Base-by-base conservation (phyloP, 2,329 filamentous ascomycete species). In the Coniella lustricola region DNA sequence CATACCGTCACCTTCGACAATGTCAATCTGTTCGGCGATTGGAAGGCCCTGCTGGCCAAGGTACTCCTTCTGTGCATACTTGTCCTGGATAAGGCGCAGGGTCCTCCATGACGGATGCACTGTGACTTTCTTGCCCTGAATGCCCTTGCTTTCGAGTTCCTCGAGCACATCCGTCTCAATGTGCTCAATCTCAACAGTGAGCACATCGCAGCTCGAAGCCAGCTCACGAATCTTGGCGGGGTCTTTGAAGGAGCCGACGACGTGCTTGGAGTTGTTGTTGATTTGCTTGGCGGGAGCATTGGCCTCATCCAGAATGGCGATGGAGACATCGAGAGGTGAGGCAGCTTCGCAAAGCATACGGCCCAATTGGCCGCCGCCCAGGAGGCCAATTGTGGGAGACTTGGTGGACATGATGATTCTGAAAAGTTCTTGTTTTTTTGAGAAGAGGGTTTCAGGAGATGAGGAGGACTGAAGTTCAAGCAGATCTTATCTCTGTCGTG, bases 151-250 rank as follows among this genome's bases (percentile, higher is more conserved):
- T 4, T 79, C 81, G 49, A 96, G 81, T 62, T 94, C 87, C 67
- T 95, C 88, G 4, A 96, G 77, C 20, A 93, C 84, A 46, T 88
- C 75, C n/a, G 89, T 93, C 65, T 96, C 82, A 50, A 96, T 85
- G 67, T 96, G 91, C 72, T 97, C 91, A 55, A 95, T 96, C 67
- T 97, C 91, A 13, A 95, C 87, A 0, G 90, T 96, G 53, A 96
- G 73, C 14, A 95, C 80, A 63, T 95, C 87, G 58, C 83, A 89
- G 31, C 74, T 69, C 34, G 77, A 69, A 2, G 91, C 90, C n/a
- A 97, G 74, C 64, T 88, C 76, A 37, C 82, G 80, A 55, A 97
- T 90, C 55, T 87, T 84, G 31, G 79, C 78, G 0, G 84, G 73
- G 57, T 95, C 85, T 63, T 89, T 90, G 76, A 95, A 96, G 0